Evolutionary conservation across 352 stramenopile species (phyloP).

Genomic region (Globisporangium paddicum): DNA sequence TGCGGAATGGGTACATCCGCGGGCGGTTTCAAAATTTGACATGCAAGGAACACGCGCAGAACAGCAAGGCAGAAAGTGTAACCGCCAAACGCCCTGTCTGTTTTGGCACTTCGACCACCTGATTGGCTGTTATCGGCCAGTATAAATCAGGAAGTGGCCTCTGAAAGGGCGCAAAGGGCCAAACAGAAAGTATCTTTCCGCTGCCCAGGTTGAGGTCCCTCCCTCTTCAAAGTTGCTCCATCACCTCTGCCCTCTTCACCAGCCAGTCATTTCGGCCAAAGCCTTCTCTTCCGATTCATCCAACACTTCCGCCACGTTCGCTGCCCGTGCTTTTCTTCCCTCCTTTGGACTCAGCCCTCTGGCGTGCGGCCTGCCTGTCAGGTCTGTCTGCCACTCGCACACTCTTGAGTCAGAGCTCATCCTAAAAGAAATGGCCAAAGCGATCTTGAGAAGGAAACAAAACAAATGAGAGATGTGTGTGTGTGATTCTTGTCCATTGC

Average conservation of each 20-base stretch:
- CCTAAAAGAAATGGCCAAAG: neutral
- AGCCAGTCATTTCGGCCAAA: neutral
- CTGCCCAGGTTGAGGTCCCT: neutral
- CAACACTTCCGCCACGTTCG: neutral
- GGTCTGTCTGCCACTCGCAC: neutral
- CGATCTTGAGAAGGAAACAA: no score
- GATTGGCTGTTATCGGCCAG: neutral
- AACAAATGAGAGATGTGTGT: no score
- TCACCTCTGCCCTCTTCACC: neutral
- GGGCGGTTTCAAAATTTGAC: neutral
- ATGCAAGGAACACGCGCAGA: slow-evolving; percentile 8
- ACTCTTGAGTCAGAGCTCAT: neutral
- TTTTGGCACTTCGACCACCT: neutral
- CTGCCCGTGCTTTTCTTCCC: neutral
- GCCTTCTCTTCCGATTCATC: neutral
- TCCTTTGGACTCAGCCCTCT: neutral
- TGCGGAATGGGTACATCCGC: slow-evolving; percentile 3
- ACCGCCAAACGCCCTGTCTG: neutral
- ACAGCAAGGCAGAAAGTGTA: neutral
- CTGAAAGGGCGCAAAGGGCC: neutral
- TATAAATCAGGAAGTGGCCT: slow-evolving; percentile 1
- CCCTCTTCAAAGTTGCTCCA: neutral
- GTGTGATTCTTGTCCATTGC: neutral
- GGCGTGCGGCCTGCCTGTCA: slow-evolving; percentile 1
- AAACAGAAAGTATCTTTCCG: slow-evolving; percentile 2